Conservation (phyloP, 345 rosid species). For the Durio zibethinus region DNA sequence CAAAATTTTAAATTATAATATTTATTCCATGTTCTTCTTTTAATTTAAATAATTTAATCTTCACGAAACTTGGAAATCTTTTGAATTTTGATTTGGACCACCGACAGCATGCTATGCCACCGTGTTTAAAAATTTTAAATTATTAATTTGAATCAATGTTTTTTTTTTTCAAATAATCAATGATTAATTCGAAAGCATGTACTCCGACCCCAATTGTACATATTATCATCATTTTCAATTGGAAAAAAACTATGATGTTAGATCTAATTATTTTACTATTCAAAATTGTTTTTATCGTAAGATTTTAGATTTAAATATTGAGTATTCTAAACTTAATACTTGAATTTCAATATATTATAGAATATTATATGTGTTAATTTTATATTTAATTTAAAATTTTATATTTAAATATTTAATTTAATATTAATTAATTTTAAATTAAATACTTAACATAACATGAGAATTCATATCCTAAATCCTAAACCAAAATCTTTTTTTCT, state of each 20-base stretch:
- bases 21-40: background rate
- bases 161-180: background rate
- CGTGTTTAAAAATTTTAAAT: background rate
- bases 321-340: background rate
- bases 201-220: background rate
- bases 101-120: background rate
- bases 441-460: no score
- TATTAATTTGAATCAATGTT: background rate
- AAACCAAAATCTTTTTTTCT: no score
- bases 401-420: no score
- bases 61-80: background rate
- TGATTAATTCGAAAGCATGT: background rate
- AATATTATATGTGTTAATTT: background rate
- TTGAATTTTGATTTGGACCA: background rate
- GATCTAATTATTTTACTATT: background rate
- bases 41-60: background rate
- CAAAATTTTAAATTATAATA: background rate
- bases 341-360: background rate
- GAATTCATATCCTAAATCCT: no score
- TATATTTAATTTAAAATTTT: background rate
- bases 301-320: no score
- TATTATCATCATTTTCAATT: background rate
- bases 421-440: no score
- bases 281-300: background rate
- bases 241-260: background rate